Evolutionary conservation across 2,329 filamentous ascomycete genomes (phyloP).

Genomic region (Cladophialophora chaetospira): DNA sequence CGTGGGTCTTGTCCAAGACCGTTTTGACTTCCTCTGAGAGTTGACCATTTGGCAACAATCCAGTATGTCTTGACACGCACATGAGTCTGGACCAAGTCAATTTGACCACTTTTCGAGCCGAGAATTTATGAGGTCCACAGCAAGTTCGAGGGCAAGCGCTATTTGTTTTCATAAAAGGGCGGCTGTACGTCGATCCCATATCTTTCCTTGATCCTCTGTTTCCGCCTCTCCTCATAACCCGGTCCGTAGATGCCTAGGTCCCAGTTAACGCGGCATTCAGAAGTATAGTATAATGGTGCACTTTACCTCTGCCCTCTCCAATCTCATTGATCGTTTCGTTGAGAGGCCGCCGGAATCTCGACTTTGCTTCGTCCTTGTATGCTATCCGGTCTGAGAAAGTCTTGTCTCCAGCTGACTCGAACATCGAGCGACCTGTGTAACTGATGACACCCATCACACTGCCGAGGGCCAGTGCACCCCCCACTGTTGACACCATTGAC

Average conservation of each 20-base stretch:
- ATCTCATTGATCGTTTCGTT: conserved; percentile 79
- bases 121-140: too few relatives aligned
- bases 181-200: conserved; percentile 84
- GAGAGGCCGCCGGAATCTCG: conserved; percentile 70
- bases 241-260: conserved; percentile 72
- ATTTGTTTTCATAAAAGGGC: conserved; percentile 43
- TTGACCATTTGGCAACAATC: neutral
- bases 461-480: conserved; percentile 64
- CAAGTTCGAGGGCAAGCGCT: too few relatives aligned
- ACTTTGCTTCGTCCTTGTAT: conserved; percentile 71
- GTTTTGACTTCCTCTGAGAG: neutral
- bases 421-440: conserved; percentile 65
- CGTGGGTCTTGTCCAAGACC: neutral
- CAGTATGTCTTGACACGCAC: neutral
- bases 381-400: conserved; percentile 69
- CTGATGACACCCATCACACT: conserved; percentile 65
- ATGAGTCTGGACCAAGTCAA: neutral
- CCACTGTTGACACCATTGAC: conserved; percentile 70
- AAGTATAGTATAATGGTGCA: neutral
- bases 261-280: conserved; percentile 20
- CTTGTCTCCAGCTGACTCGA: conserved; percentile 50
- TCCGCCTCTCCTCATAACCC: conserved; percentile 82
- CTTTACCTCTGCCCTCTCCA: conserved; percentile 81
- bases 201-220: conserved; percentile 77
- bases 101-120: too few relatives aligned